These are phyloP conservation scores for Lipomyces anomalus DNA, from an alignment of 805 yeast species.

Conservation along the genomic window DNA sequence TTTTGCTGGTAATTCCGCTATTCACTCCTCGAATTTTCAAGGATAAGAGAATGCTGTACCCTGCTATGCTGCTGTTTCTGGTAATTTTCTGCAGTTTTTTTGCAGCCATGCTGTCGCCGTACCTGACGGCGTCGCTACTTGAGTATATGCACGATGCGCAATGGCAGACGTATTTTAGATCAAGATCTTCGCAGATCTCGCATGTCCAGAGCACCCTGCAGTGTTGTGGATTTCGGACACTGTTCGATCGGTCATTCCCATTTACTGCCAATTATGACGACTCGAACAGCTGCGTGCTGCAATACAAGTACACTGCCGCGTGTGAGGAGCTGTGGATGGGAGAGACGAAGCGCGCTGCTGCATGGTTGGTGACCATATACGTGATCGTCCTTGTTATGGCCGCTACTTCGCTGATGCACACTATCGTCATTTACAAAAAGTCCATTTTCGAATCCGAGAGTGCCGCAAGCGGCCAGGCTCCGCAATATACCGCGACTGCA, in stretches of 20 bases:
- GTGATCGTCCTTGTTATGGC: constrained; percentile 4
- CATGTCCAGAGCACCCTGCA: constrained; percentile 12
- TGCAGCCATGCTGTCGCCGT: constrained; percentile 16
- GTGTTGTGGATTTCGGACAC: constrained; percentile 19
- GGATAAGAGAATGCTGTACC: constrained; percentile 10
- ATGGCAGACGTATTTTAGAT: constrained; percentile 7
- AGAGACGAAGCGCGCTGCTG: constrained; percentile 15
- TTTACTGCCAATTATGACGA: constrained; percentile 3
- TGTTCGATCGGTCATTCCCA: constrained; percentile 16
- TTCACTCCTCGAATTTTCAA: constrained; percentile 11
- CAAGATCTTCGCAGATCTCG: constrained; percentile 2
- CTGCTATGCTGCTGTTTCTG: constrained; percentile 2
- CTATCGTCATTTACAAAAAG: constrained; percentile 14
- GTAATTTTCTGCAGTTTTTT: constrained; percentile 9
- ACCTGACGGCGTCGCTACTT: constrained; percentile 6
- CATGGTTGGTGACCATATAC: constrained; percentile 15
- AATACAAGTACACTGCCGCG: constrained; percentile 9
- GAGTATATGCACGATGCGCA: constrained; percentile 12
- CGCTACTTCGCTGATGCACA: constrained; percentile 9
- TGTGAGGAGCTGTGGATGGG: constrained; percentile 14
- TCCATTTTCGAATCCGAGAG: too few relatives aligned
- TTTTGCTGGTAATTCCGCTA: constrained; percentile 11
- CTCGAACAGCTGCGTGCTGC: constrained; percentile 15
- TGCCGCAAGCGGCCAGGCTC: too few relatives aligned
- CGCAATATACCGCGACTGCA: too few relatives aligned